Conservation (phyloP, 2,329 filamentous ascomycete genomes). For the Eutypa lata region DNA sequence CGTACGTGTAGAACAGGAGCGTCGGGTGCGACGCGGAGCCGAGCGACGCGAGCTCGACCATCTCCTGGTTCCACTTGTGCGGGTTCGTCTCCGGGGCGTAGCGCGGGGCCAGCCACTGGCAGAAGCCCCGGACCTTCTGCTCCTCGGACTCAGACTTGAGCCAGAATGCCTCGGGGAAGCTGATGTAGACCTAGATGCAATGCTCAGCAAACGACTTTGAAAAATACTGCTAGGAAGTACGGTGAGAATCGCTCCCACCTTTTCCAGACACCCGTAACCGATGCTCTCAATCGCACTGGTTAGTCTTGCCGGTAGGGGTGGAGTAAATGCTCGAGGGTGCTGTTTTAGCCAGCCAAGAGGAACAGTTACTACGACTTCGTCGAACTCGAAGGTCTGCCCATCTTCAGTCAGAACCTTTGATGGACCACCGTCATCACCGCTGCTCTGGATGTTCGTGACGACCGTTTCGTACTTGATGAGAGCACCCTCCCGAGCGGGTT, state of each 20-base stretch:
- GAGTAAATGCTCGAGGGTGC: conserved; percentile 56
- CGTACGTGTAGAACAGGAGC: conserved; percentile 78
- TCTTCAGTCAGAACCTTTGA: conserved; percentile 44
- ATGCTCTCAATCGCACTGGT: conserved; percentile 60
- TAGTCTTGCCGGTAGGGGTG: conserved; percentile 55
- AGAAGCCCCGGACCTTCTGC: conserved; percentile 60
- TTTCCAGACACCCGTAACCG: conserved; percentile 69
- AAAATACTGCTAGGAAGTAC: too few relatives aligned
- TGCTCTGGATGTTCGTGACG: conserved; percentile 41
- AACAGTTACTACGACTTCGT: conserved; percentile 65
- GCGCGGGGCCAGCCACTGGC: conserved; percentile 69
- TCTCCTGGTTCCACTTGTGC: conserved; percentile 69
- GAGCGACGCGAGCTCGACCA: conserved; percentile 72
- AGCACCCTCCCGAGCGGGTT: conserved; percentile 53
- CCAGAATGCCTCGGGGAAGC: conserved; percentile 78
- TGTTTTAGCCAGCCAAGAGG: conserved; percentile 68
- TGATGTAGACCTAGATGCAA: conserved; percentile 50
- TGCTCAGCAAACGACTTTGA: too few relatives aligned
- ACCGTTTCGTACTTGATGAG: conserved; percentile 49
- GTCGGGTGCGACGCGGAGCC: conserved; percentile 67
- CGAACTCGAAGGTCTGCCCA: conserved; percentile 50
- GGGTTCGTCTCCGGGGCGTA: conserved; percentile 65
- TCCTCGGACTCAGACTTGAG: conserved; percentile 36
- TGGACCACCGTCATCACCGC: conserved; percentile 25
- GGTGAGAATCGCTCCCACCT: conserved; percentile 45